These are phyloP conservation scores for Backusella luteola DNA, from an alignment of 192 early-diverging fungal species.

Conservation along the genomic window DNA sequence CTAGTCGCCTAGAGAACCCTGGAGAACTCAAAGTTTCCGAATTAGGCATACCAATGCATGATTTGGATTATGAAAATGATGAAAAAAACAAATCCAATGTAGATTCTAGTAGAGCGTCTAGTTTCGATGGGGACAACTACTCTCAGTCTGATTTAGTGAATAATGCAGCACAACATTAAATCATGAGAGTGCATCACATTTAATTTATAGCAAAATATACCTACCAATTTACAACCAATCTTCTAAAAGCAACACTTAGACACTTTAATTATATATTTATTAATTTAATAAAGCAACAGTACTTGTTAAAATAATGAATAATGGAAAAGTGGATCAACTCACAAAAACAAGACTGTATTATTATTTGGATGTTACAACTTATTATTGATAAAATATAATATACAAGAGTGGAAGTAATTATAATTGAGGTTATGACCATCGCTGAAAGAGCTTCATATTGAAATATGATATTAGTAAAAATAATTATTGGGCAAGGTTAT, in stretches of 20 bases:
- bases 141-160: constrained; percentile 3
- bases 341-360: too few relatives aligned
- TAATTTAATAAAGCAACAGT: neutral
- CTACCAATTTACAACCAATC: neutral
- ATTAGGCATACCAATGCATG: neutral
- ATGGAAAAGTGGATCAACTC: too few relatives aligned
- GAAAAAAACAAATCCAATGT: neutral
- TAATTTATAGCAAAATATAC: neutral
- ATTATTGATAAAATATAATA: too few relatives aligned
- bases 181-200: neutral
- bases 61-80: neutral
- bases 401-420: too few relatives aligned
- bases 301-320: too few relatives aligned
- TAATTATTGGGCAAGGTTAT: too few relatives aligned
- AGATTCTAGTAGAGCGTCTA: neutral
- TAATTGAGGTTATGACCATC: too few relatives aligned
- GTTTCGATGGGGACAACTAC: neutral
- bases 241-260: neutral
- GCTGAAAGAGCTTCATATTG: too few relatives aligned
- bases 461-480: too few relatives aligned
- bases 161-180: neutral
- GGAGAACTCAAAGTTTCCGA: neutral
- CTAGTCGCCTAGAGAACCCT: neutral
- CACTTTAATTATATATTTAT: neutral
- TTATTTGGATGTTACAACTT: too few relatives aligned